Evolutionary conservation across 2,329 filamentous ascomycete genomes (phyloP).

Genomic region (Trichoderma afroharzianum): DNA sequence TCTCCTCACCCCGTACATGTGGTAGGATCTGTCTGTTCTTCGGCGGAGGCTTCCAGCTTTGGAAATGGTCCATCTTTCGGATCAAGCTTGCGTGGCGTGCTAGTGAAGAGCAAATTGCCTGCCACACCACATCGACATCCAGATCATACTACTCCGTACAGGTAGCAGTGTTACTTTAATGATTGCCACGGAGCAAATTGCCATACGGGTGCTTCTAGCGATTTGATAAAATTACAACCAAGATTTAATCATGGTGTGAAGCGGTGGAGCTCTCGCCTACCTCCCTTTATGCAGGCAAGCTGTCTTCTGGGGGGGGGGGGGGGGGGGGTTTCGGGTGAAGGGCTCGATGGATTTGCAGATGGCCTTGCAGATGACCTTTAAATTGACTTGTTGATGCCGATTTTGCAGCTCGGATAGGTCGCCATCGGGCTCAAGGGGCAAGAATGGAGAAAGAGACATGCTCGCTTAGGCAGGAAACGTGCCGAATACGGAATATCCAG

Average conservation of each 20-base stretch:
- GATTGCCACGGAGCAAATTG: background rate
- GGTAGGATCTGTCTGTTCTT: background rate
- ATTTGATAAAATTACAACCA: background rate
- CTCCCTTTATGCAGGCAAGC: background rate
- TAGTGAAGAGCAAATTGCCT: background rate
- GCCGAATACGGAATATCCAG: background rate
- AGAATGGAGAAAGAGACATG: background rate
- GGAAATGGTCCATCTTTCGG: conserved; percentile 2
- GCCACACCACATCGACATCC: background rate
- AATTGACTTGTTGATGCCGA: background rate
- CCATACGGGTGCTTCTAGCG: background rate
- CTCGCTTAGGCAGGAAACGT: background rate
- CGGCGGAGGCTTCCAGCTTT: conserved; percentile 10
- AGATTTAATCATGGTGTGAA: background rate
- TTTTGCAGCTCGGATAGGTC: background rate
- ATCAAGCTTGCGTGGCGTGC: background rate
- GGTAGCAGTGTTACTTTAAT: background rate
- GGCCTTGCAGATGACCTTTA: background rate
- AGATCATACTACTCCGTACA: background rate
- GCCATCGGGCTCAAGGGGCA: background rate
- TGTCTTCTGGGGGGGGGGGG: background rate
- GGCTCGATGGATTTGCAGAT: background rate
- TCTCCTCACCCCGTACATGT: background rate
- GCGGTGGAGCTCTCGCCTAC: background rate
- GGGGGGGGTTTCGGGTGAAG: background rate